These are phyloP conservation scores for Protomyces lactucae-debilis DNA, from an alignment of 1,139 yeast species.

Conservation along the genomic window DNA sequence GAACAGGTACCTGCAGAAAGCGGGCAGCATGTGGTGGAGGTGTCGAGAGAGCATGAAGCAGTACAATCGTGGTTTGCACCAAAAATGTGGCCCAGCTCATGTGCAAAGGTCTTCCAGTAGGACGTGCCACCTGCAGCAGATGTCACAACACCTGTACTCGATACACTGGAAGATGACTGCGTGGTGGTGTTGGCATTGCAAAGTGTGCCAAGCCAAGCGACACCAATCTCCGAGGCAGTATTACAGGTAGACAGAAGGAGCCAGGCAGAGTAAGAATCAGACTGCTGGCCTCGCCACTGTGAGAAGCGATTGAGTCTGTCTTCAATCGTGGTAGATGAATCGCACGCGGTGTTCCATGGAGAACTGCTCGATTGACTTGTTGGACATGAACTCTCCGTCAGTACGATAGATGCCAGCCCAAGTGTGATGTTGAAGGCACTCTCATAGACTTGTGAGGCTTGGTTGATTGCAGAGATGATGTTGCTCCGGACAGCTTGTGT, in stretches of 20 bases:
- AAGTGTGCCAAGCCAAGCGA: constrained; percentile 43
- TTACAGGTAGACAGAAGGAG: constrained; percentile 40
- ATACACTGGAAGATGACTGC: constrained; percentile 33
- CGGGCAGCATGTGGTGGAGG: constrained; percentile 42
- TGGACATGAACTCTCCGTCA: constrained; percentile 37
- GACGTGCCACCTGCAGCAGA: constrained; percentile 37
- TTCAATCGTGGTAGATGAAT: constrained; percentile 34
- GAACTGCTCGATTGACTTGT: constrained; percentile 31
- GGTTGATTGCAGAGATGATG: constrained; percentile 39
- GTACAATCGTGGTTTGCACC: constrained; percentile 47
- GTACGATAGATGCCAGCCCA: constrained; percentile 36
- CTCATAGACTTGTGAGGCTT: constrained; percentile 42
- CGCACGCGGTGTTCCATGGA: constrained; percentile 40
- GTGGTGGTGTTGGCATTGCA: constrained; percentile 35
- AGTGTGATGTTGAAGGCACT: constrained; percentile 41
- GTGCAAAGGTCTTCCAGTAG: constrained; percentile 43
- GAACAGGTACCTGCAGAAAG: constrained; percentile 36
- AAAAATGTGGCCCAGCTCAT: constrained; percentile 44
- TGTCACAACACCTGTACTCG: constrained; percentile 42
- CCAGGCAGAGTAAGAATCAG: constrained; percentile 43
- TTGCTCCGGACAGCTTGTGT: constrained; percentile 38
- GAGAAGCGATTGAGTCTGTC: constrained; percentile 39
- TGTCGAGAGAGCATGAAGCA: constrained; percentile 37
- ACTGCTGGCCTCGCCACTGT: constrained; percentile 38
- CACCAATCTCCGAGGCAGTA: constrained; percentile 41